Conservation (phyloP, 148 eudicot genomes). For the Silene uniflora region DNA sequence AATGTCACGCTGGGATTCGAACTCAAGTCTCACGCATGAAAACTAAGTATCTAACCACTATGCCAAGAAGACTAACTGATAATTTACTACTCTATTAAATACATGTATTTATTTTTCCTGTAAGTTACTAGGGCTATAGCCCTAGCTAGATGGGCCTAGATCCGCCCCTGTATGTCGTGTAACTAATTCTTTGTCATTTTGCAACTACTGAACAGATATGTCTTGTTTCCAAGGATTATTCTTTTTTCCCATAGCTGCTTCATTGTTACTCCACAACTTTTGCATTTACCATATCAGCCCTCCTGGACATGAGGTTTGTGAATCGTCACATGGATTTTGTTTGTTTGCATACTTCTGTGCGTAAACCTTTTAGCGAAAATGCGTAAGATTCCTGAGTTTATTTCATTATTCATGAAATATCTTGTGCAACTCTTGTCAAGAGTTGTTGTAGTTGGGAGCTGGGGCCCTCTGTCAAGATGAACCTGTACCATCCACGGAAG, state of each 20-base stretch:
- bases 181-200: background rate
- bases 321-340: constrained; percentile 23
- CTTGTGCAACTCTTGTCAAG: constrained; percentile 59
- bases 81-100: too few species aligned
- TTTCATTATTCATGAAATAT: constrained; percentile 44
- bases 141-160: too few species aligned
- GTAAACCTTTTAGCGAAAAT: background rate
- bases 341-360: background rate
- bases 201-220: constrained; percentile 38
- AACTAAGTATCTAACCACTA: too few species aligned
- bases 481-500: constrained; percentile 72
- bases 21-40: too few species aligned
- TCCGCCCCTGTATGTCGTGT: too few species aligned
- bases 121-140: too few species aligned
- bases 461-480: constrained; percentile 66
- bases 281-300: constrained; percentile 63
- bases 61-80: too few species aligned
- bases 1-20: too few species aligned
- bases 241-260: constrained; percentile 58
- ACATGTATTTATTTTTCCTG: too few species aligned
- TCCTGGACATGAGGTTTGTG: constrained; percentile 73
- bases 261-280: constrained; percentile 64
- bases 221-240: constrained; percentile 70
- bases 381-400: constrained; percentile 14
- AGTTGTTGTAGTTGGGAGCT: constrained; percentile 98